Base-by-base conservation (phyloP, 148 eudicot genomes). In the Spergularia marina region DNA sequence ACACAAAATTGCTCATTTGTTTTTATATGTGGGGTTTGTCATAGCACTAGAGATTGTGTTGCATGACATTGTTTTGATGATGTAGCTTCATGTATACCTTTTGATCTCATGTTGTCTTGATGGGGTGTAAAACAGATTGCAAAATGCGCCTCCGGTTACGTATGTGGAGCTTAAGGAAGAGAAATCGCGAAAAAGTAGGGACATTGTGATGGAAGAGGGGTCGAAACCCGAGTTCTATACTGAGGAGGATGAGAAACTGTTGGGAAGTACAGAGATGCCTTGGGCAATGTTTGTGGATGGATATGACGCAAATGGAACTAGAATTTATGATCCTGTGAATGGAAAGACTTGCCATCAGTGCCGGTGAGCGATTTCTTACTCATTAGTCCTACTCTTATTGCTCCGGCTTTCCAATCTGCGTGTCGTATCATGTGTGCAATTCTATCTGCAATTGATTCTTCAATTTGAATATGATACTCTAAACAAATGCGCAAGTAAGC, bases 271-370 rank as follows among this genome's bases (percentile, higher is more conserved):
- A 20, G 87, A 90, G 59, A 76, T 51, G 85, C 85, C 82, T 41
- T 95, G 98, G 98, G 86, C 89, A 30, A 85, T 87, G 66, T 90
- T 87, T 36, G 94, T 89, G 36, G 98, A 95, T 81, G 98, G 98
- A 49, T 85, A 79, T 79, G 91, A 89, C 58, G 71, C 85, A 12
- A 87, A 92, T 71, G 97, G 98, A 52, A 89, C 65, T 68, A 80
- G 96, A 78, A 88, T 90, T 61, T 95, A 95, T 78, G 96, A 92
- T 85, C 81, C 84, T 0, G 75, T 92, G 18, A 81, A 61, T 3
- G 98, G 98, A 23, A 95, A 92, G 79, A 90, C 92, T 81, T 95
- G 98, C 71, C 98, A 95, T 81, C 98, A 95, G 49, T 95, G 98
- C 94, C 84, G 99, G 99, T 92, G 65, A 76, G 57, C 65, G 59